Conservation (phyloP, 768 basidiomycete species). For the Tylopilus sp. region DNA sequence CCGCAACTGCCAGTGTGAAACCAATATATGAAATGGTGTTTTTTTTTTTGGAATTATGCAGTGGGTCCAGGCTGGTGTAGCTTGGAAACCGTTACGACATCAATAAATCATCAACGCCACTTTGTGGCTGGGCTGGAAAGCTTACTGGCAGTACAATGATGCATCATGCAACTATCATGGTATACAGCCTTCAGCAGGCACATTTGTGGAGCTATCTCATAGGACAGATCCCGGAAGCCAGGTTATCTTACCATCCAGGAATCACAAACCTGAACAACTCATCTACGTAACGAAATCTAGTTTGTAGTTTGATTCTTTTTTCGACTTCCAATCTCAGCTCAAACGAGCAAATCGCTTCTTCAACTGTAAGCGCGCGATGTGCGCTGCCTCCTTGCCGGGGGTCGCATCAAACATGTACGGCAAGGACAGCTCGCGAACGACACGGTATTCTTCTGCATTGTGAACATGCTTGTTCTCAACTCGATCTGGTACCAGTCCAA, state of each 20-base stretch:
- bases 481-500: conserved; percentile 46
- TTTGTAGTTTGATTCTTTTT: neutral
- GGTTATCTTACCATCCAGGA: too few species aligned
- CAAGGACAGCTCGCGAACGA: conserved; percentile 79
- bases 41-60: neutral
- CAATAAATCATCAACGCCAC: neutral
- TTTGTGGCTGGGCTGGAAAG: too few species aligned
- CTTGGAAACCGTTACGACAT: neutral
- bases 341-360: conserved; percentile 19
- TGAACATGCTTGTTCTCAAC: conserved; percentile 90
- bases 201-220: too few species aligned
- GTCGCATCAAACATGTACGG: conserved; percentile 62
- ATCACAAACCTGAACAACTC: too few species aligned
- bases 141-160: too few species aligned
- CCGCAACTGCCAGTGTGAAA: too few species aligned
- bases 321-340: conserved; percentile 11
- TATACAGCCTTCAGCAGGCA: too few species aligned
- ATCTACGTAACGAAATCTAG: too few species aligned
- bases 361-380: conserved; percentile 4
- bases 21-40: too few species aligned
- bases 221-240: too few species aligned
- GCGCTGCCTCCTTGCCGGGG: conserved; percentile 42
- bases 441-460: conserved; percentile 78
- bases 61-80: neutral
- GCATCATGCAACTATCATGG: too few species aligned